Evolutionary conservation across 2,329 filamentous ascomycete genomes (phyloP), one percentile per base, ranked within the genome.

Genomic region (Colletotrichum sp.): DNA sequence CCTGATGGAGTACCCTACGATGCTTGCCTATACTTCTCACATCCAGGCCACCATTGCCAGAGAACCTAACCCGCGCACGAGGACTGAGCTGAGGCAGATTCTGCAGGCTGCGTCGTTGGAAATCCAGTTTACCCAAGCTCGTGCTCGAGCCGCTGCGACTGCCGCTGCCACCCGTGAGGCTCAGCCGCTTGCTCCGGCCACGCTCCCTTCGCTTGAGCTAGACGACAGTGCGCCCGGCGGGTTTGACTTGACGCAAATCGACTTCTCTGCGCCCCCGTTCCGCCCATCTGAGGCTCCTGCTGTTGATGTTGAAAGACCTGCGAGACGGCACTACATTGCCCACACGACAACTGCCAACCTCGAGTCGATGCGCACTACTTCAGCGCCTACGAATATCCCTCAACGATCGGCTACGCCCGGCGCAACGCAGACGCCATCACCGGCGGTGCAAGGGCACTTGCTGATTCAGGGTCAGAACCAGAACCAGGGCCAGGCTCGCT

Each of bases 21-120:
- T 91, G 77, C 83, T 92, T 7, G 82, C 84, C 7, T 88, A 88
- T 77, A 87, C 89, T 67, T 82, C 81, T 8, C 86, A 90, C 64
- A 84, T 92, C 8, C 88, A 90, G 77, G 81, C 85, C 0, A 86
- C 86, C 7, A 92, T 92, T 52, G 88, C 90, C 75, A 85, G 87
- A 4, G 88, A 91, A 70, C 81, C 86, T 0, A 90, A 88, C 60
- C 85, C 89, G 0, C 84, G 88, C 36, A 79, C 85, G 16, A 85
- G 89, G 44, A 85, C 87, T 5, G 88, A 90, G 73, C 84, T 92
- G 12, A 86, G 90, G 57, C 85, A 89, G 72, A 85, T 87, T 1
- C 87, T 92, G 5, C 87, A 86, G 26, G 84, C 84, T 15, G 87
- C 89, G 6, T 76, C 90, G 26, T 82, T 88, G 36, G 81, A 86